Base-by-base conservation (phyloP, 2,329 filamentous ascomycete species). In the Rhexocercosporidium sp. region DNA sequence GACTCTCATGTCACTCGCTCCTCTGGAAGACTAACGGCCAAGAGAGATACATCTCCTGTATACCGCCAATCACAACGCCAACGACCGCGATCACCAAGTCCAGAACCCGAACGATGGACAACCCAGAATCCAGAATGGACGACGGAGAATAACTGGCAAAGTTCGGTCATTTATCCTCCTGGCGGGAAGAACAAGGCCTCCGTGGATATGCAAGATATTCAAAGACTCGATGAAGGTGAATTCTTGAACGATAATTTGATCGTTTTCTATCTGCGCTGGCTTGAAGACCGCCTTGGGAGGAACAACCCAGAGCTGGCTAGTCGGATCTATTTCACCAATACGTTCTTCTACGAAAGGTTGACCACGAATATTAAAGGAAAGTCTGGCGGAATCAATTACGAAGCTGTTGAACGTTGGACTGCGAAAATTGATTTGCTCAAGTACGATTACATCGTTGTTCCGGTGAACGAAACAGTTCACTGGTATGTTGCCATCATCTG, bases 401-500 rank as follows among this genome's bases (percentile, higher is more conserved):
- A 92, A 29, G 91, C 89, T 4, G 94, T 99, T 65, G 89, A 91
- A 77, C 87, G 88, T 51, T 99, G 96, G 96, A 98, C 96, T 0
- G 85, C 91, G 39, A 93, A 90, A 72, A 85, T 95, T 25, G 92
- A 99, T 76, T 80, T 99, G 9, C 92, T 98, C 75, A 86, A 84
- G 6, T 94, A 92, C 73, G 93, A 97, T 76, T 97, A 94, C 77
- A 89, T 98, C 66, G 85, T 98, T 12, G 91, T 99, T 7, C 96
- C 96, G 0, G 93, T 99, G 77, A 96, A 97, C 74, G 92, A 97
- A 76, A 83, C 88, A 72, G 81, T 84, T 1, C 96, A 99, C 78
- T 99, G 96, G 96, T 98, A 96, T 79, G 82, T 98, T 71, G 94
- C 93, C 16, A 95, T 99, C 65, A 95, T 99, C 62, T 97, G 93